A percentile compares a stretch with the other conserved stretches of the same genome.
Evolutionary conservation across 371 early-diverging fungal genomes (phyloP).

Genomic region (Lichtheimia ramosa): DNA sequence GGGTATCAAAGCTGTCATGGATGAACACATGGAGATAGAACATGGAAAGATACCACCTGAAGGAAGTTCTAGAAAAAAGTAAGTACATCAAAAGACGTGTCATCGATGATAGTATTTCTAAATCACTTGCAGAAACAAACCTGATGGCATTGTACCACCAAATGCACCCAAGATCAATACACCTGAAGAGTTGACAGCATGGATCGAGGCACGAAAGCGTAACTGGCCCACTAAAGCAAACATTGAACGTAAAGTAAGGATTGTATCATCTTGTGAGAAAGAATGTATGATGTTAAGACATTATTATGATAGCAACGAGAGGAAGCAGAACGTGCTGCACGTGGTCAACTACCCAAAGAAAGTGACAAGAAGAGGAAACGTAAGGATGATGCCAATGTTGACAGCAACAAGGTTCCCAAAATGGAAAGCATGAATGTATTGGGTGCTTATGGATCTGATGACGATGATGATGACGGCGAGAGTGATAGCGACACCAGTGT

Average conservation of each 20-base stretch:
- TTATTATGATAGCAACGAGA: conserved; percentile 19
- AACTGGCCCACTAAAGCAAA: conserved; percentile 67
- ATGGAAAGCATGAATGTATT: conserved; percentile 13
- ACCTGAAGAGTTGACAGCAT: conserved; percentile 65
- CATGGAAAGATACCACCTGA: conserved; percentile 23
- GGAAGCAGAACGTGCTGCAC: conserved; percentile 23
- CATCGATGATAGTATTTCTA: neutral
- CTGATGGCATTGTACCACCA: conserved; percentile 44
- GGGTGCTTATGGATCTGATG: conserved; percentile 28
- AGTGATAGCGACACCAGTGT: conserved; percentile 31
- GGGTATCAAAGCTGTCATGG: conserved; percentile 23
- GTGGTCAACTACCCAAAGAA: conserved; percentile 25
- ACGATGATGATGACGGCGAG: conserved; percentile 14
- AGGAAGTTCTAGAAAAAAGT: conserved; percentile 17
- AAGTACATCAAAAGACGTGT: conserved; percentile 7
- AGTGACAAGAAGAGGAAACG: conserved; percentile 8
- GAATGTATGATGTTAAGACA: neutral
- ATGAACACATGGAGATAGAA: conserved; percentile 26
- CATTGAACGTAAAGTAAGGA: conserved; percentile 51
- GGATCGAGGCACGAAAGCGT: conserved; percentile 70
- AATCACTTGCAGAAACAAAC: conserved; percentile 12
- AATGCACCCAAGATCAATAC: conserved; percentile 50
- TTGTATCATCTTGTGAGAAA: neutral
- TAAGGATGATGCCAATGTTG: conserved; percentile 10
- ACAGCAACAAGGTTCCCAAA: conserved; percentile 7